Conservation (phyloP, 345 rosid species). For the Rhodamnia rubescens region DNA sequence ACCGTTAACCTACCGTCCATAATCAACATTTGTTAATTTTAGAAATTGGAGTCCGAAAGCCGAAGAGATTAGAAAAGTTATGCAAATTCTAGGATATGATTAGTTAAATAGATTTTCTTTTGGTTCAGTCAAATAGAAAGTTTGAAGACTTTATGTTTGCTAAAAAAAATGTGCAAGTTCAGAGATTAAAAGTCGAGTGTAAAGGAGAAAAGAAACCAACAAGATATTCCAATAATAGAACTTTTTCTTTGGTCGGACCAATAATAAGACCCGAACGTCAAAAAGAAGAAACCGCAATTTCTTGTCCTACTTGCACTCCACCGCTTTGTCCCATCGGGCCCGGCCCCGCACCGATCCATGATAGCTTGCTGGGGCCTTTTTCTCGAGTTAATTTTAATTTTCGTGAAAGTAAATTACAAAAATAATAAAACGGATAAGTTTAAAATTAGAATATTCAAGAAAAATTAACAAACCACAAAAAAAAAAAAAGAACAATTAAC, state of each 20-base stretch:
- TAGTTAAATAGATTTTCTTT: no score
- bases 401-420: not conserved
- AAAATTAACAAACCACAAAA: not conserved
- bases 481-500: not conserved
- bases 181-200: not conserved
- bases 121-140: not conserved
- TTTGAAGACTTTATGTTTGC: not conserved
- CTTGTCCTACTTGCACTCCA: not conserved
- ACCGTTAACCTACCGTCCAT: no score
- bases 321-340: not conserved
- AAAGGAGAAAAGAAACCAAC: not conserved
- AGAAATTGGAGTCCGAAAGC: not conserved
- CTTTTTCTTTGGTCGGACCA: not conserved
- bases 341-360: not conserved
- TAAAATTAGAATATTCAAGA: not conserved
- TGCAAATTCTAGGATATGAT: not conserved
- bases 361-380: not conserved
- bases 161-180: not conserved
- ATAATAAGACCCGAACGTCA: not conserved
- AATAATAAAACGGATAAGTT: not conserved
- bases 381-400: not conserved
- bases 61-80: not conserved
- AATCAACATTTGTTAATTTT: no score
- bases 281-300: not conserved
- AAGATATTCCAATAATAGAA: not conserved